Percentiles rank a stretch among this genome's conserved stretches.
Conservation (phyloP, 805 yeast genomes). For the Hanseniaspora clermontiae region DNA sequence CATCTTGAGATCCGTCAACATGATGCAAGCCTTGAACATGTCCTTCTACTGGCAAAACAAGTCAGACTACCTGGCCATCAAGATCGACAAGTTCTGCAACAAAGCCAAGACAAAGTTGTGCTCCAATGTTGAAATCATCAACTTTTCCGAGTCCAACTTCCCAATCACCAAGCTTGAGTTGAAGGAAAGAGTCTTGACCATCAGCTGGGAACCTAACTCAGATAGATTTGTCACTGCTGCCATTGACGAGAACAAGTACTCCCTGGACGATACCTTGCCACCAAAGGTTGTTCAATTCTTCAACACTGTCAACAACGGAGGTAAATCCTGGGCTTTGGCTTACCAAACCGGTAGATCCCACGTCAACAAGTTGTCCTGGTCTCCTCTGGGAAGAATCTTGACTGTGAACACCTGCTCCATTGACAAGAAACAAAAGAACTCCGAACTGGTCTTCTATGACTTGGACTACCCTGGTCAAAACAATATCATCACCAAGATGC, state of each 20-base stretch:
- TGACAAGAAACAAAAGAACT: slow-evolving; percentile 32
- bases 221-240: slow-evolving; percentile 77
- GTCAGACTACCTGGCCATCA: slow-evolving; percentile 74
- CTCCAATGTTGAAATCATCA: slow-evolving; percentile 85
- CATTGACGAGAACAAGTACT: slow-evolving; percentile 36
- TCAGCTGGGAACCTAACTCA: slow-evolving; percentile 93
- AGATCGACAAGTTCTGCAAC: slow-evolving; percentile 87
- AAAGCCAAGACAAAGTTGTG: slow-evolving; percentile 85
- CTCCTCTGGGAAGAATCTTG: slow-evolving; percentile 86
- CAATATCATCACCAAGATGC: slow-evolving; percentile 14
- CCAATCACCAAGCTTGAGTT: slow-evolving; percentile 92
- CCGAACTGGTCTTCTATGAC: slow-evolving; percentile 78
- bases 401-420: slow-evolving; percentile 37
- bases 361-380: slow-evolving; percentile 66
- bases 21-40: slow-evolving; percentile 89
- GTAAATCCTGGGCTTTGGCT: slow-evolving; percentile 48
- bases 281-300: slow-evolving; percentile 64
- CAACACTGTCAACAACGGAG: slow-evolving; percentile 28
- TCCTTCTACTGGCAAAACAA: slow-evolving; percentile 88
- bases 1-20: slow-evolving; percentile 77
- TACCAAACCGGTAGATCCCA: slow-evolving; percentile 48
- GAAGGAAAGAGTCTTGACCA: slow-evolving; percentile 73
- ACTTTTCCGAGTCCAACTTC: slow-evolving; percentile 71
- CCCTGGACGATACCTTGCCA: slow-evolving; percentile 48
- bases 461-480: slow-evolving; percentile 63